phyloP scores from a whole-genome alignment of 2,329 filamentous ascomycete species.

The Claviceps humidiphila region DNA sequence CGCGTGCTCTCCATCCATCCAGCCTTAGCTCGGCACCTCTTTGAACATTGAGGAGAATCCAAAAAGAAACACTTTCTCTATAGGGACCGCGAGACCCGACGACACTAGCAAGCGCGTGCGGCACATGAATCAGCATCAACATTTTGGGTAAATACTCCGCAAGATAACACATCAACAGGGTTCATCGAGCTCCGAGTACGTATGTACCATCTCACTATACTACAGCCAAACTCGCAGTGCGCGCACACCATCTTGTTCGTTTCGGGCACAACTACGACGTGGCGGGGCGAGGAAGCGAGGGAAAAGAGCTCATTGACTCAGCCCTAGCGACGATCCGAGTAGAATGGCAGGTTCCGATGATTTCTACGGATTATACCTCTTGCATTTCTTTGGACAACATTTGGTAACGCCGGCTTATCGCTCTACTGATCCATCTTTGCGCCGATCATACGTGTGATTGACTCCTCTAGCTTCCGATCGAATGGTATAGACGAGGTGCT shows the following conservation, averaged over 20 bases:
- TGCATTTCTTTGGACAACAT: background rate
- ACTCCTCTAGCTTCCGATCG: background rate
- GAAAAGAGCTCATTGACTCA: background rate
- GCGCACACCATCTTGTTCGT: slow-evolving; percentile 1
- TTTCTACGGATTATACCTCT: background rate
- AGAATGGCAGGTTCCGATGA: background rate
- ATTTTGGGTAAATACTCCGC: background rate
- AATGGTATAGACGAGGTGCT: background rate
- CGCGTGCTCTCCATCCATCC: no score
- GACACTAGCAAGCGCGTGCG: background rate
- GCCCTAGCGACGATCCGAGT: background rate
- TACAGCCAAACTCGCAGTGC: background rate
- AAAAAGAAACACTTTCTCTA: no score
- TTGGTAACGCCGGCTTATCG: slow-evolving; percentile 1
- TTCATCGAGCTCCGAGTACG: slow-evolving; percentile 1
- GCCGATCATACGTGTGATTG: background rate
- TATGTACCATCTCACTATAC: background rate
- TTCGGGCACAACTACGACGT: slow-evolving; percentile 1
- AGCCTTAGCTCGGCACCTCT: no score
- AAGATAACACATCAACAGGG: slow-evolving; percentile 1
- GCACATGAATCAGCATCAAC: background rate
- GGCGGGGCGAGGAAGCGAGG: background rate
- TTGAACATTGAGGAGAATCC: no score
- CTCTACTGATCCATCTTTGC: background rate
- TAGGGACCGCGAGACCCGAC: background rate